Base-by-base conservation (phyloP, 23 red algal species). In the Cyanidiococcus yangmingshanensis region DNA sequence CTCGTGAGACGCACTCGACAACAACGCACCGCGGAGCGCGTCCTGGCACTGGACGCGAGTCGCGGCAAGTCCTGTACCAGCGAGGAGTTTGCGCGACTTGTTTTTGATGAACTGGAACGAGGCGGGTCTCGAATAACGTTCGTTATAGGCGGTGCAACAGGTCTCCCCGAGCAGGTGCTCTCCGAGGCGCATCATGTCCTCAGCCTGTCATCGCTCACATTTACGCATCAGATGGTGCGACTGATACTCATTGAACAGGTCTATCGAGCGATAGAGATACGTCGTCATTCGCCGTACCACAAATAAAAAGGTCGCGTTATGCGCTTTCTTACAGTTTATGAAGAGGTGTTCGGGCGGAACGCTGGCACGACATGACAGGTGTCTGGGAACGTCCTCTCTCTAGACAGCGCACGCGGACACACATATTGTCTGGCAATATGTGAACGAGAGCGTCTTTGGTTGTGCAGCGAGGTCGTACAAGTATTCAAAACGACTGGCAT, bases 171-270 rank as follows among this genome's bases (percentile, higher is more conserved):
- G 17, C 24, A 0, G 0, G 74, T 37, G 7, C 34, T 39, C 3
- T 38, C 39, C 50, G 29, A 39, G 3, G 54, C 37, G 18, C 77
- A 58, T 15, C 24, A 76, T n/a, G 37, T 82, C 31, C 27, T 95
- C 36, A 95, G 90, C 51, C 40, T 95, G 2, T 86, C 85, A 17
- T 51, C 85, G 31, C 75, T 95, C 24, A 95, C 90, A 24, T 89
- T 95, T 38, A 88, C 90, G 37, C 90, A 95, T 79, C 86, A 89
- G 57, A 80, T 95, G 82, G 87, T 83, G 32, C 86, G 90, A 37
- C 79, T 95, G 1, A 82, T 95, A 26, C 76, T 95, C 24, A 79
- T 89, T 50, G 90, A 95, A 45, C 90, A 95, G 74, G 41, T 95
- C 36, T 95, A 95, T 75, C 84, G 90, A 7, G 80, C 90, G 0